Conservation (phyloP, 2,329 filamentous ascomycete species). For the Hypoxylon sp. region DNA sequence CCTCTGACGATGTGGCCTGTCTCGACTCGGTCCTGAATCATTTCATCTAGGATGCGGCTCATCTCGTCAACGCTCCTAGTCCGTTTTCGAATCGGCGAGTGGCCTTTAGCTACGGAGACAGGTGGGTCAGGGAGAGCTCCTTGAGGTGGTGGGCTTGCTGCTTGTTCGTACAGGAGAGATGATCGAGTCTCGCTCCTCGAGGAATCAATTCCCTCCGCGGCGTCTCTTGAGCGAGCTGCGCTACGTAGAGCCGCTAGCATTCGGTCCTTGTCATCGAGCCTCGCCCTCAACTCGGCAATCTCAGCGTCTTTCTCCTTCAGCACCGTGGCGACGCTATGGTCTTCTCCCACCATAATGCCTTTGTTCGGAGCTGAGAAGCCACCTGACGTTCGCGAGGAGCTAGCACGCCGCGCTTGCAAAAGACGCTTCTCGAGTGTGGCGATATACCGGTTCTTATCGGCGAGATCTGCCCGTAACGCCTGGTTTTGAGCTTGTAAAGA, state of each 20-base stretch:
- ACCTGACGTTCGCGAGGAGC: slow-evolving; percentile 87
- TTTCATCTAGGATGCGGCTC: slow-evolving; percentile 93
- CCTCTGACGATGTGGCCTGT: slow-evolving; percentile 79
- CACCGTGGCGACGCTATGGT: slow-evolving; percentile 79
- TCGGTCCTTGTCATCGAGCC: slow-evolving; percentile 93
- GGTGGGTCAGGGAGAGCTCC: slow-evolving; percentile 54
- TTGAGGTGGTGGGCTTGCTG: slow-evolving; percentile 54
- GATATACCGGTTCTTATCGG: slow-evolving; percentile 98
- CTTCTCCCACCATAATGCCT: slow-evolving; percentile 80
- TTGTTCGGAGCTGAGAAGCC: slow-evolving; percentile 74
- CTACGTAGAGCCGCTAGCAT: slow-evolving; percentile 91
- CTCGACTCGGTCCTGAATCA: slow-evolving; percentile 92
- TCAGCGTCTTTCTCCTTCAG: slow-evolving; percentile 92
- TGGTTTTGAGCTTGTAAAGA: slow-evolving; percentile 87
- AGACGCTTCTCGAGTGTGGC: slow-evolving; percentile 92
- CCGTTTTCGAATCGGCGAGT: slow-evolving; percentile 63
- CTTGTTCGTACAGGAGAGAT: slow-evolving; percentile 53
- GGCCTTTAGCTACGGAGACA: slow-evolving; percentile 48
- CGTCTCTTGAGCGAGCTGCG: slow-evolving; percentile 87
- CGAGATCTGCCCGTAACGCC: slow-evolving; percentile 92
- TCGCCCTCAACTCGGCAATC: slow-evolving; percentile 89
- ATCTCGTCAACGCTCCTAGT: slow-evolving; percentile 88
- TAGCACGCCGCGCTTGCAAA: slow-evolving; percentile 89
- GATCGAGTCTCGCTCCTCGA: slow-evolving; percentile 51
- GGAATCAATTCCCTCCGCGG: slow-evolving; percentile 71